Evolutionary conservation across 2,329 filamentous ascomycete genomes (phyloP), one percentile per base, ranked within the genome.

Genomic region (Fusarium pseudocircinatum): DNA sequence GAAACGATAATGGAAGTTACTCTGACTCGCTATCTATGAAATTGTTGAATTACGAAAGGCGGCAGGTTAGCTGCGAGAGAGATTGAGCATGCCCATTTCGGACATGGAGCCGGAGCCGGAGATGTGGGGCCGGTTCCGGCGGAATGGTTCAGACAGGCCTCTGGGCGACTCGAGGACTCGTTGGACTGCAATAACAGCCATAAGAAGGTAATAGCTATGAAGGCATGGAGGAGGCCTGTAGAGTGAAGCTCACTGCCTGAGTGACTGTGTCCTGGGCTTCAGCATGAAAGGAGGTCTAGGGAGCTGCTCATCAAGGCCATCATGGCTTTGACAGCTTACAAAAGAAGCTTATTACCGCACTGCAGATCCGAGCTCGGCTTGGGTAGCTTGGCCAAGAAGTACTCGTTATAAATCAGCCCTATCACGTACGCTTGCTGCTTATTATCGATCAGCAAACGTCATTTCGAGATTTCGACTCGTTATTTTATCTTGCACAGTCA

Each of bases 341-440:
- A 50, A 42, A 56, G 36, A 60, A 54, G 36, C 47, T 32, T 42
- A 34, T 28, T 58, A 26, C 32, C 32, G 13, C n/a, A 37, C 24
- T n/a, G 36, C 26, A 54, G 36, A 62, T 54, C 37, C 37, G 14
- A 49, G 18, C 43, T 43, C 28, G 22, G 43, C 54, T 60, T 40
- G 54, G 54, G 18, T 54, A 43, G 26, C 46, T 32, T 28, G 28
- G 40, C 15, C 36, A 68, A 49, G 43, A 32, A 50, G 50, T 32
- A 28, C 28, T 56, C 44, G 50, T 12, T 63, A 40, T 69, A 30
- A 65, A 53, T 49, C 59, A 69, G 67, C 65, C 67, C 65, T 65
- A 69, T 69, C 34, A 46, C 11, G 52, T 30, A 36, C 37, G 30
- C 16, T 30, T 58, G 43, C 24, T 49, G 54, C 26, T 37, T 47